A percentile compares a stretch with the other conserved stretches of the same genome.
Evolutionary conservation across 176 grass and related monocot species (phyloP).

Genomic region (Pontederia paniculata): DNA sequence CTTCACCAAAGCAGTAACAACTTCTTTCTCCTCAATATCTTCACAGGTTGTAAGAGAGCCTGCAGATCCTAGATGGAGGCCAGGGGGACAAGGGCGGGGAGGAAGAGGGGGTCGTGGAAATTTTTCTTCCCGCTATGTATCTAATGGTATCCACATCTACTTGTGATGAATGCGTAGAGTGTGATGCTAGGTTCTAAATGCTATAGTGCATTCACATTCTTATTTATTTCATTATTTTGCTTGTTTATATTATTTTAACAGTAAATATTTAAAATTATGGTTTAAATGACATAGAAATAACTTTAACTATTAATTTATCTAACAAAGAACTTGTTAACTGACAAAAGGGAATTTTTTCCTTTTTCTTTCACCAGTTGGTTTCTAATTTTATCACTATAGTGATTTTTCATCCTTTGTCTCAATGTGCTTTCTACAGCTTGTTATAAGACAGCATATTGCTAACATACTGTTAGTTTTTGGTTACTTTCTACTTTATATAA

Average conservation of each 20-base stretch:
- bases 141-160: slow-evolving; percentile 1
- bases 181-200: not conserved
- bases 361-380: no score
- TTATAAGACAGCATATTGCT: not conserved
- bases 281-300: no score
- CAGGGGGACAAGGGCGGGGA: not conserved
- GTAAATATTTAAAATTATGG: no score
- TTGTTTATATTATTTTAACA: no score
- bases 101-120: not conserved
- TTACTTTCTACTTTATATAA: not conserved
- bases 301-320: no score
- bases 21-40: not conserved
- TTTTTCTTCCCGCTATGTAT: not conserved
- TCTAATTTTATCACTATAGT: no score
- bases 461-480: not conserved
- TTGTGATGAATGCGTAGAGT: not conserved
- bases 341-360: no score
- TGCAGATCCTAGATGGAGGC: slow-evolving; percentile 2
- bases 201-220: no score
- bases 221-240: no score
- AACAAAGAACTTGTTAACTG: no score
- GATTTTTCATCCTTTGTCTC: no score
- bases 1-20: no score
- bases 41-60: not conserved
- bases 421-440: not conserved